Evolutionary conservation across 1,139 yeast species (phyloP).

Genomic region (Suhomyces choctaworum): DNA sequence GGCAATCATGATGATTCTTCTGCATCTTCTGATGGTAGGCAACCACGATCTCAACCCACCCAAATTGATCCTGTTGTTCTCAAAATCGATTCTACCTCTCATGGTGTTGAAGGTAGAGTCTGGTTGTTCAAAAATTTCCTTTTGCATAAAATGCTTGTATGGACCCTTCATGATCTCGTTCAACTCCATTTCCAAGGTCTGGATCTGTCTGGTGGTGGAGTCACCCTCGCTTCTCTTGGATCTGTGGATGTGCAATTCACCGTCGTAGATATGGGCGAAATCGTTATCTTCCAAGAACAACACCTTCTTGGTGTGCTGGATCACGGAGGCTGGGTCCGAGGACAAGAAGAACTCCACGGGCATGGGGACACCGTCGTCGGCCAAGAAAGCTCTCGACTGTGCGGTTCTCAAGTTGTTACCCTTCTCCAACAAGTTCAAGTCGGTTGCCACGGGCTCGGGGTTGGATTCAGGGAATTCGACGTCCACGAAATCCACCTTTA

Average conservation of each 20-base stretch:
- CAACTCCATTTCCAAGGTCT: slow-evolving; percentile 94
- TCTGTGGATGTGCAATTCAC: slow-evolving; percentile 97
- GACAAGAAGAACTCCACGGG: slow-evolving; percentile 96
- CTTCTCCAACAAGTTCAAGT: slow-evolving; percentile 39
- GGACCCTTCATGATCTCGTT: slow-evolving; percentile 98
- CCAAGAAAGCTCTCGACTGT: slow-evolving; percentile 87
- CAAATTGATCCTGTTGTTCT: slow-evolving; percentile 68
- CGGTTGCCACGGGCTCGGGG: slow-evolving; percentile 14
- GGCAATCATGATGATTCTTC: slow-evolving; percentile 97
- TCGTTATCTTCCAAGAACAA: slow-evolving; percentile 96
- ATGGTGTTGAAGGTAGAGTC: slow-evolving; percentile 97
- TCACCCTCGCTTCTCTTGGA: slow-evolving; percentile 90
- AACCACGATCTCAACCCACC: slow-evolving; percentile 90
- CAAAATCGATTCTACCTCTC: slow-evolving; percentile 98
- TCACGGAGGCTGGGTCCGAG: slow-evolving; percentile 97
- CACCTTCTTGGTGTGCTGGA: slow-evolving; percentile 96
- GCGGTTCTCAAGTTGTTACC: slow-evolving; percentile 73
- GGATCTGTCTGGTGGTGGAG: slow-evolving; percentile 91
- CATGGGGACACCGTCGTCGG: slow-evolving; percentile 89
- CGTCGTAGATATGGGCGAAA: slow-evolving; percentile 96
- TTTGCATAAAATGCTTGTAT: slow-evolving; percentile 96
- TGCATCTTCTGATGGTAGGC: slow-evolving; percentile 88
- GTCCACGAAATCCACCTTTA: slow-evolving; percentile 97
- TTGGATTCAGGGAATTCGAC: slow-evolving; percentile 82
- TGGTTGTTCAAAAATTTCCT: slow-evolving; percentile 98